Evolutionary conservation across 768 basidiomycete species (phyloP).

Genomic region (Roridomyces roridus): DNA sequence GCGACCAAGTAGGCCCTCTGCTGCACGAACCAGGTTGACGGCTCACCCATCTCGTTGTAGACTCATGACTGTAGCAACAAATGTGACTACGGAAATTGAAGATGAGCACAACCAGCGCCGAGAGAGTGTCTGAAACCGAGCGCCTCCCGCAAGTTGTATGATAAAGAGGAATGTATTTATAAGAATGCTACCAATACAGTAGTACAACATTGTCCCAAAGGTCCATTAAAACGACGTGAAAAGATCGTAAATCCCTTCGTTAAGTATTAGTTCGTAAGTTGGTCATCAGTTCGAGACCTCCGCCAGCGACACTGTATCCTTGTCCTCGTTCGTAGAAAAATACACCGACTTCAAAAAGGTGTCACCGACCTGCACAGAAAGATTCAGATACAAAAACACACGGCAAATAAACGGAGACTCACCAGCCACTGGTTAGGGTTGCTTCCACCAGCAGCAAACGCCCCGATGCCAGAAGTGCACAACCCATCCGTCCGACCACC

Average conservation of each 20-base stretch:
- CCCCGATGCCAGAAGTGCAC: slow-evolving; percentile 19
- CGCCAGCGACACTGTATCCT: slow-evolving; percentile 41
- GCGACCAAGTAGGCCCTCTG: slow-evolving; percentile 72
- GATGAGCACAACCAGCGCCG: neutral
- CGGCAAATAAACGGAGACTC: neutral
- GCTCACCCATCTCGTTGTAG: slow-evolving; percentile 31
- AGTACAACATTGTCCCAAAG: too few relatives aligned
- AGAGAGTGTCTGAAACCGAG: too few relatives aligned
- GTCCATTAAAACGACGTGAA: neutral
- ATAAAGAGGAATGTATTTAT: neutral
- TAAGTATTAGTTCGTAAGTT: neutral
- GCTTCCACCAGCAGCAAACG: neutral
- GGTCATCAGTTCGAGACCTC: slow-evolving; percentile 14
- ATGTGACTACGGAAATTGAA: slow-evolving; percentile 41
- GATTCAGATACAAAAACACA: neutral
- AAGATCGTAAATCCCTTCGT: slow-evolving; percentile 2
- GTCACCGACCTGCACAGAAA: slow-evolving; percentile 38
- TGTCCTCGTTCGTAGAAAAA: slow-evolving; percentile 43
- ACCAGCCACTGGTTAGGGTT: slow-evolving; percentile 5
- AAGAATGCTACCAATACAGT: too few relatives aligned
- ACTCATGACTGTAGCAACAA: slow-evolving; percentile 57
- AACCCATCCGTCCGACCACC: slow-evolving; percentile 10
- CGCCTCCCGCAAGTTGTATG: too few relatives aligned
- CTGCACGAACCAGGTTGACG: neutral
- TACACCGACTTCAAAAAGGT: slow-evolving; percentile 51